Base-by-base conservation (phyloP, 208 protist species). In the Leishmania gerbilli region DNA sequence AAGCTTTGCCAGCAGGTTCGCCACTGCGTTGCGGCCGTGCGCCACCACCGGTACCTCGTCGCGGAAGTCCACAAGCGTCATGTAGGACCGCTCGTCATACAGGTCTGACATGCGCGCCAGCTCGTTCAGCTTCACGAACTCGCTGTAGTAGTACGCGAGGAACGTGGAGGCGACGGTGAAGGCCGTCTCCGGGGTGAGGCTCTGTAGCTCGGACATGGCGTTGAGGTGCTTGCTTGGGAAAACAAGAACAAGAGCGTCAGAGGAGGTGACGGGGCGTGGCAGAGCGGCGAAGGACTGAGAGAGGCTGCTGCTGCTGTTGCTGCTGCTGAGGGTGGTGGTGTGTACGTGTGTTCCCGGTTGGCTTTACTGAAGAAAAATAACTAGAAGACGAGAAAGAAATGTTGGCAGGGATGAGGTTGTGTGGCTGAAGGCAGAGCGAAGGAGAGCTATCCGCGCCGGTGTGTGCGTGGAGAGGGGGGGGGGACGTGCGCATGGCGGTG, bases 121-220 rank as follows among this genome's bases (percentile, higher is more conserved):
- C 40, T 90, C 86, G 69, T 84, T 80, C 56, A 81, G 71, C 75
- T 89, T 85, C n/a, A 94, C 90, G 76, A 97, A 95, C 71, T 91
- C 86, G 69, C 88, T 91, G 91, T 96, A 97, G 88, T 93, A 97
- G 78, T 85, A 87, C 37, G 87, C 79, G 47, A 97, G 85, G 77
- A 97, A 97, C 82, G 86, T 89, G 67, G 87, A 87, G 67, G 91
- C 90, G 79, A 97, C 80, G 45, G 77, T 85, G 71, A 83, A 79
- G 81, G 90, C 87, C 47, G 72, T 79, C 62, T 95, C 90, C 67
- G 83, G 84, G 9, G 87, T 74, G 19, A 95, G 77, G 69, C 49
- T 77, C 65, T 86, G 78, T 1, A 58, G 34, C 19, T 86, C 83
- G 27, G 83, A 53, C 83, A 83, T 86, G 76, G 53, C 51, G 31